These are phyloP conservation scores for Stenogyne calaminthoides DNA, from an alignment of 305 asterid species.

Conservation along the genomic window DNA sequence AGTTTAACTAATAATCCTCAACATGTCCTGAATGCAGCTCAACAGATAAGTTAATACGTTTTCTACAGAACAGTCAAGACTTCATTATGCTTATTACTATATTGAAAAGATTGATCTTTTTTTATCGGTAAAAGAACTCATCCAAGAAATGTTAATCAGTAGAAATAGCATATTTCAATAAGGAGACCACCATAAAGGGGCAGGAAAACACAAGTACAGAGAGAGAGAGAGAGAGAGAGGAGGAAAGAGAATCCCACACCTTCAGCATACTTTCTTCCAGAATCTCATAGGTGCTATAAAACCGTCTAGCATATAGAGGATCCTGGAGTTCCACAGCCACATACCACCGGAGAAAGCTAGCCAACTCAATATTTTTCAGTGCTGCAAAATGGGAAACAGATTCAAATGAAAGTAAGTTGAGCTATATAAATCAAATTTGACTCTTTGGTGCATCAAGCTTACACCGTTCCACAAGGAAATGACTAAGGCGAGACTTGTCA, in stretches of 20 bases:
- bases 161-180: constrained; percentile 2
- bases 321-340: constrained; percentile 99
- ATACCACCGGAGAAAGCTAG: constrained; percentile 99
- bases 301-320: constrained; percentile 90
- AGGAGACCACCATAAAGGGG: not conserved
- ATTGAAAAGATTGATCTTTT: not conserved
- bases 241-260: constrained; percentile 50
- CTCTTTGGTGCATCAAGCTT: constrained; percentile 45
- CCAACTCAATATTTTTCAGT: constrained; percentile 83
- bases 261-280: constrained; percentile 91
- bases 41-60: not conserved
- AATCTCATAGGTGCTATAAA: constrained; percentile 82
- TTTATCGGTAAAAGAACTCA: not conserved
- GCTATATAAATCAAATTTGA: constrained; percentile 22
- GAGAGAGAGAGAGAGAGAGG: not conserved
- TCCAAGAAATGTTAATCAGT: not conserved
- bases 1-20: not conserved
- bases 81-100: constrained; percentile 12
- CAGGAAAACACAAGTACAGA: not conserved
- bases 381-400: constrained; percentile 56
- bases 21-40: constrained; percentile 6
- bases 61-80: constrained; percentile 10
- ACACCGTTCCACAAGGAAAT: constrained; percentile 97
- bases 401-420: constrained; percentile 23
- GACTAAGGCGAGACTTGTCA: constrained; percentile 90